These are phyloP conservation scores for Cladosporium sp. DNA, from an alignment of 2,329 filamentous ascomycete genomes.

Conservation along the genomic window DNA sequence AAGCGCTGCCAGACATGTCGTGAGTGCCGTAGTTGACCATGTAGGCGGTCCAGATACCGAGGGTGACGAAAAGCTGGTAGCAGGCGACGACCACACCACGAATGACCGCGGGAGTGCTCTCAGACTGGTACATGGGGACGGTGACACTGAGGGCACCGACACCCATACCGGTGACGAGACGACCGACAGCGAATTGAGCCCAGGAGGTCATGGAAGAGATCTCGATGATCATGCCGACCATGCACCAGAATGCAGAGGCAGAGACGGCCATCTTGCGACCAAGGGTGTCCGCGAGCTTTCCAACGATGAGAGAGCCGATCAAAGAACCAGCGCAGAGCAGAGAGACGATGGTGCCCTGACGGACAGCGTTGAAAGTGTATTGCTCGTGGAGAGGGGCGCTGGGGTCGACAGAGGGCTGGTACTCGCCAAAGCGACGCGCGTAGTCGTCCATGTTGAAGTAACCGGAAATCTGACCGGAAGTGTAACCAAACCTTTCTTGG, in stretches of 20 bases:
- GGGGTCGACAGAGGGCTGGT: constrained; percentile 20
- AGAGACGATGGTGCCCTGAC: constrained; percentile 32
- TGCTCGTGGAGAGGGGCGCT: constrained; percentile 27
- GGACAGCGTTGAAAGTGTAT: constrained; percentile 28
- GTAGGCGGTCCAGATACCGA: constrained; percentile 42
- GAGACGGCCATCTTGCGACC: neutral
- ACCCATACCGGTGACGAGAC: constrained; percentile 37
- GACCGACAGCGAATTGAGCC: constrained; percentile 31
- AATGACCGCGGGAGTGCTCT: constrained; percentile 40
- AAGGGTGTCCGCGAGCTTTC: constrained; percentile 1
- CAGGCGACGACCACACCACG: constrained; percentile 40
- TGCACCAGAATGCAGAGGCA: constrained; percentile 24
- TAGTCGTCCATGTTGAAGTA: constrained; percentile 46
- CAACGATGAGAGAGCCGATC: neutral
- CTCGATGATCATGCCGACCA: constrained; percentile 37
- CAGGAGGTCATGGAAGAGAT: constrained; percentile 29
- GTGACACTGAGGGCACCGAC: constrained; percentile 35
- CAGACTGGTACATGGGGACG: constrained; percentile 27
- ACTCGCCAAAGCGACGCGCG: constrained; percentile 49
- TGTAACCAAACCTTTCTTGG: constrained; percentile 47
- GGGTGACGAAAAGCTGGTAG: constrained; percentile 43
- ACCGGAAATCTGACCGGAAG: constrained; percentile 54
- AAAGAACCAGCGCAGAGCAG: constrained; percentile 9
- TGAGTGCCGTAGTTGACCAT: constrained; percentile 42
- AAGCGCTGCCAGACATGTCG: constrained; percentile 18